Base-by-base conservation (phyloP, 176 grass and related monocot species). In the Musa schizocarpa region DNA sequence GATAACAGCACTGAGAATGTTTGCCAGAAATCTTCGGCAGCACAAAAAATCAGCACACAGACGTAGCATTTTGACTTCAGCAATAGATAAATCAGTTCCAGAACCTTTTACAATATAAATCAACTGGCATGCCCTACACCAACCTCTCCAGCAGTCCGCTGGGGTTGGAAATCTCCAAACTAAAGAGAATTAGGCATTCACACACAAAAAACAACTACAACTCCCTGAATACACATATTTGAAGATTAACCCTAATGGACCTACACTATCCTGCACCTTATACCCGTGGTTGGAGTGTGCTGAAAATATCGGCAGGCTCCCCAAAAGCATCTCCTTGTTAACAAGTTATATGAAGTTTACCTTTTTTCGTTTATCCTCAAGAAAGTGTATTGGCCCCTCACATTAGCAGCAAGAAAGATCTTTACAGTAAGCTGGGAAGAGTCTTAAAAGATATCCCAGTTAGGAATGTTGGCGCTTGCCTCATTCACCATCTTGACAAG, bases 401-500 rank as follows among this genome's bases (percentile, higher is more conserved):
- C 50, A 76, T 63, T 49, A 25, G 55, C 56, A 4, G 59, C 20
- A 13, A 75, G 50, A 26, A 80, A 0, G 59, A 57, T 50, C 20
- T 34, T 49, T 49, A 54, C n/a, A 58, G 16, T 59, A 19, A 59
- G 11, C 1, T 61, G 4, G 81, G 43, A 86, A 48, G 10, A 51
- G 22, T 81, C 74, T 65, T 69, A 78, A 13, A 82, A 88, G 20
- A 81, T 70, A 55, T 90, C 89, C 93, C 93, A 96, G 65, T 88
- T 81, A 1, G 83, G 85, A 75, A 92, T 96, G 66, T 69, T 96
- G 29, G 77, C 74, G 43, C 87, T 88, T 71, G 93, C 93, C 88
- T 96, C 93, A 68, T 92, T 96, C 17, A 96, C 81, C 93, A 96
- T 96, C 65, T 88, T 96, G 63, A 96, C 89, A 81, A 96, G 89